A percentile compares a stretch with the other conserved stretches of the same genome.
Conservation (phyloP, 1,284 basidiomycete genomes). For the Trichosporon sp. region DNA sequence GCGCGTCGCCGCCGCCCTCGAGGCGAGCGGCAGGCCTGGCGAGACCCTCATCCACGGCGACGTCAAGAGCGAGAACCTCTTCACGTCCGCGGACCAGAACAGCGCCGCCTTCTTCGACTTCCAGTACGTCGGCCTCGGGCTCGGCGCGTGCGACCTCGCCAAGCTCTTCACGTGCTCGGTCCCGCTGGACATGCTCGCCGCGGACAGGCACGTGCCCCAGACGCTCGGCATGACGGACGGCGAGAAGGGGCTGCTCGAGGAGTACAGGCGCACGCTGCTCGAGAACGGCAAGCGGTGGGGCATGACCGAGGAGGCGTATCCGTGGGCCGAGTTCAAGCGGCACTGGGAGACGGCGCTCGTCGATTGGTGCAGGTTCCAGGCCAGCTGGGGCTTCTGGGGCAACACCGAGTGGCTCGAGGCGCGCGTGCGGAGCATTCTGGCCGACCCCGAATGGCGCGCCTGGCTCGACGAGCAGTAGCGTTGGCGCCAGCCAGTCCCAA, state of each 20-base stretch:
- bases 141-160: slow-evolving; percentile 22
- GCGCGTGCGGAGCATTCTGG: slow-evolving; percentile 13
- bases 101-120: slow-evolving; percentile 20
- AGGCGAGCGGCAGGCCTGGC: not conserved
- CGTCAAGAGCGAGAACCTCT: slow-evolving; percentile 23
- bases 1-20: slow-evolving; percentile 7
- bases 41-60: slow-evolving; percentile 21
- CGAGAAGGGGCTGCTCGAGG: slow-evolving; percentile 10
- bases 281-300: not conserved
- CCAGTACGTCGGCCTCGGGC: slow-evolving; percentile 21
- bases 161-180: slow-evolving; percentile 22
- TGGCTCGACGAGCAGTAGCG: slow-evolving; percentile 11
- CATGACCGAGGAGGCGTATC: slow-evolving; percentile 3
- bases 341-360: slow-evolving; percentile 25
- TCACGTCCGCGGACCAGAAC: slow-evolving; percentile 1
- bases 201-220: not conserved
- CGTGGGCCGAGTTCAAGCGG: slow-evolving; percentile 13
- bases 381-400: slow-evolving; percentile 22
- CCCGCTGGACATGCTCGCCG: slow-evolving; percentile 10
- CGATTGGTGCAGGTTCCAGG: slow-evolving; percentile 25
- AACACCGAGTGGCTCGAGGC: slow-evolving; percentile 20
- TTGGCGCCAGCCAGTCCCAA: not conserved
- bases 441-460: slow-evolving; percentile 13
- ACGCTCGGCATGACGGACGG: slow-evolving; percentile 9
- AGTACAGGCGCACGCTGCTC: slow-evolving; percentile 8